A percentile compares a stretch with the other conserved stretches of the same genome.
phyloP scores from a whole-genome alignment of 148 eudicot genomes.

The Simmondsia chinensis region DNA sequence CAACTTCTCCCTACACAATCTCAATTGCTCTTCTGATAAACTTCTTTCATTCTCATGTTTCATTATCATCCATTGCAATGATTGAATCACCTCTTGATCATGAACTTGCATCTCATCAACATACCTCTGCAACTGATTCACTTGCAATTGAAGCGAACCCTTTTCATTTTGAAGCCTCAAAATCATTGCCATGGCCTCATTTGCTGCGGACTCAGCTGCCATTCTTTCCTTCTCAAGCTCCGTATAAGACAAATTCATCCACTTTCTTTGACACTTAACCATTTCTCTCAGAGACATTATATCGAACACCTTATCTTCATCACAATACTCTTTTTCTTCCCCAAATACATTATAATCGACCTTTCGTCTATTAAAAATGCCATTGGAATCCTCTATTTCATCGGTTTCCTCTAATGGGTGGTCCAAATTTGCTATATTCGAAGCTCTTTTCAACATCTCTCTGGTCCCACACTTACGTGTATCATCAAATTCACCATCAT shows the following conservation, averaged over 20 bases:
- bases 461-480: slow-evolving; percentile 9
- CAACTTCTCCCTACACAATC: slow-evolving; percentile 31
- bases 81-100: slow-evolving; percentile 74
- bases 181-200: slow-evolving; percentile 92
- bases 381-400: slow-evolving; percentile 19
- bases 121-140: slow-evolving; percentile 44
- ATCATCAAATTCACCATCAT: slow-evolving; percentile 6
- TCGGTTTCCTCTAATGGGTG: slow-evolving; percentile 16
- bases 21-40: slow-evolving; percentile 46
- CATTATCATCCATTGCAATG: slow-evolving; percentile 56
- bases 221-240: slow-evolving; percentile 77
- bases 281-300: slow-evolving; percentile 47
- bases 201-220: slow-evolving; percentile 69
- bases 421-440: slow-evolving; percentile 19
- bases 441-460: slow-evolving; percentile 8
- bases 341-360: slow-evolving; percentile 8
- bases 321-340: slow-evolving; percentile 9
- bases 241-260: slow-evolving; percentile 26
- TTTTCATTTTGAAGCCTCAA: slow-evolving; percentile 70
- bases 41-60: slow-evolving; percentile 52
- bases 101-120: slow-evolving; percentile 64
- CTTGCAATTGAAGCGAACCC: slow-evolving; percentile 49
- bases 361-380: background rate
- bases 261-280: slow-evolving; percentile 43
- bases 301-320: slow-evolving; percentile 46